Percentiles rank a stretch among this genome's conserved stretches.
Evolutionary conservation across 192 early-diverging fungal genomes (phyloP).

Genomic region (Coemansia pectinata): DNA sequence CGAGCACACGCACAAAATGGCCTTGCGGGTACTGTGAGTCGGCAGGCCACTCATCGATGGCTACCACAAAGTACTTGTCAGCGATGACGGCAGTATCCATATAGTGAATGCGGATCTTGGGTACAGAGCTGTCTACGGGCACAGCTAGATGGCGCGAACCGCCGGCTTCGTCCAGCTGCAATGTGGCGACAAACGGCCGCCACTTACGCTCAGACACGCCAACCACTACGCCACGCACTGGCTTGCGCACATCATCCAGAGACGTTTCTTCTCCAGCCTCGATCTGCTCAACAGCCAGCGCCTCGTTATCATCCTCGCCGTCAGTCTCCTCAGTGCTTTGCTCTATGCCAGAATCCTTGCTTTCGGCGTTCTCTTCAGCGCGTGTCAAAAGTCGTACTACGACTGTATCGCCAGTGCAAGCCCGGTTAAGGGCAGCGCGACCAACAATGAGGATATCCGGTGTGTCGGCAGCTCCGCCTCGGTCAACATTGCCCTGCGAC

Average conservation of each 20-base stretch:
- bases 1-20: slow-evolving; percentile 72
- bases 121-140: slow-evolving; percentile 66
- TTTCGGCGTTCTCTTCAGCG: background rate
- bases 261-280: slow-evolving; percentile 32
- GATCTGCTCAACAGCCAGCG: slow-evolving; percentile 19
- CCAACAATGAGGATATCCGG: slow-evolving; percentile 65
- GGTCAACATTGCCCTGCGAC: slow-evolving; percentile 21
- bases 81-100: slow-evolving; percentile 58
- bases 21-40: slow-evolving; percentile 76
- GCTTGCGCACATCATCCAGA: slow-evolving; percentile 1
- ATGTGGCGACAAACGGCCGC: slow-evolving; percentile 75
- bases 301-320: slow-evolving; percentile 4
- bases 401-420: slow-evolving; percentile 64
- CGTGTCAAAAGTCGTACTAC: slow-evolving; percentile 60
- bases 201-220: slow-evolving; percentile 67
- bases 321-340: background rate
- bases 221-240: slow-evolving; percentile 55
- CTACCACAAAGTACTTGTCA: slow-evolving; percentile 69
- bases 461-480: slow-evolving; percentile 35
- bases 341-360: background rate
- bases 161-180: slow-evolving; percentile 61
- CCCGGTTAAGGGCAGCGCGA: slow-evolving; percentile 54
- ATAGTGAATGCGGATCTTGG: slow-evolving; percentile 76
- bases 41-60: slow-evolving; percentile 70
- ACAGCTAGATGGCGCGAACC: slow-evolving; percentile 65